These are phyloP conservation scores for Cajanus cajan DNA, from an alignment of 306 rosid genomes.

Conservation along the genomic window DNA sequence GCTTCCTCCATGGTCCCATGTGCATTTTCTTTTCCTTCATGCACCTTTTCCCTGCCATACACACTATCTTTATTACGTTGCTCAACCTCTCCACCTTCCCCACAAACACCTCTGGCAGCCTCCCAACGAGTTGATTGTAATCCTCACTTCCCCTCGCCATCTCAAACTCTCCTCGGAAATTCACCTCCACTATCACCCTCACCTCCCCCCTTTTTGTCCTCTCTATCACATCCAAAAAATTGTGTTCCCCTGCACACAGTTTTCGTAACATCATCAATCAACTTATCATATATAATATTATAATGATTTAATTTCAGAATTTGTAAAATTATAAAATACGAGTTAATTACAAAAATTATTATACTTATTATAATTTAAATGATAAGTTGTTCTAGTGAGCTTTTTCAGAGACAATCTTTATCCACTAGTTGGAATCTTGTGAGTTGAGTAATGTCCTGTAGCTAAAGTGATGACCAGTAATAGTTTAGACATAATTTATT, in stretches of 20 bases:
- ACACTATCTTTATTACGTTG: slow-evolving; percentile 51
- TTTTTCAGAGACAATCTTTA: not conserved
- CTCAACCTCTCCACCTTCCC: slow-evolving; percentile 78
- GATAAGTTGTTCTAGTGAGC: not conserved
- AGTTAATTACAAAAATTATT: no score
- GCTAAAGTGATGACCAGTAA: no score
- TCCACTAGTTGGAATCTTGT: not conserved
- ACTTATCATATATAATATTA: no score
- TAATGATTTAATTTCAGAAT: no score
- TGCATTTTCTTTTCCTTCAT: slow-evolving; percentile 88
- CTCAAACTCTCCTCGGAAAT: slow-evolving; percentile 76
- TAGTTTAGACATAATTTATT: not conserved
- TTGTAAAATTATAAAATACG: no score
- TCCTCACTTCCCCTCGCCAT: slow-evolving; percentile 71
- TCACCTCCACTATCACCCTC: slow-evolving; percentile 72
- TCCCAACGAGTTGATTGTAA: slow-evolving; percentile 50
- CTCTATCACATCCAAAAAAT: slow-evolving; percentile 69
- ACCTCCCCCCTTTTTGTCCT: slow-evolving; percentile 58
- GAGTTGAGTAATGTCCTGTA: no score
- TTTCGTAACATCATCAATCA: no score
- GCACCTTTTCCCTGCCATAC: slow-evolving; percentile 74
- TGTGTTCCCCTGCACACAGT: slow-evolving; percentile 74
- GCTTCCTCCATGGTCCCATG: slow-evolving; percentile 94
- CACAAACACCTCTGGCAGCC: slow-evolving; percentile 74
- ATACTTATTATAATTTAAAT: no score